phyloP scores from a whole-genome alignment of 2,329 filamentous ascomycete species.

The Tricladium varicosporioides region DNA sequence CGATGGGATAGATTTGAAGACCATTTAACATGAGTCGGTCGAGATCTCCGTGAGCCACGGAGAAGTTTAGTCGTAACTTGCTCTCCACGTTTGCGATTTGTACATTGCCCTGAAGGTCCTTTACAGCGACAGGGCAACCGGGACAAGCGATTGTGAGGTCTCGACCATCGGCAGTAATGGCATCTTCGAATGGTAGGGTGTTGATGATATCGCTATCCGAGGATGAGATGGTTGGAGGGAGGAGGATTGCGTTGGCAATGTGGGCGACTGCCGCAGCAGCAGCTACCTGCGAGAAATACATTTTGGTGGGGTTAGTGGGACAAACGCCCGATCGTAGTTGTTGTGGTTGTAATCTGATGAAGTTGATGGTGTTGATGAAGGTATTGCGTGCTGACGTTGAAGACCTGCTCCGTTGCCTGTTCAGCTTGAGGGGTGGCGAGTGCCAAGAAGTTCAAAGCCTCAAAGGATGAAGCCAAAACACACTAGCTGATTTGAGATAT shows the following conservation, averaged over 20 bases:
- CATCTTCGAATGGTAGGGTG: slow-evolving; percentile 39
- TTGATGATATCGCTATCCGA: slow-evolving; percentile 44
- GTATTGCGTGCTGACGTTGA: slow-evolving; percentile 1
- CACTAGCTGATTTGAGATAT: not conserved
- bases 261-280: slow-evolving; percentile 21
- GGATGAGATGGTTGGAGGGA: slow-evolving; percentile 49
- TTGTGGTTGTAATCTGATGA: slow-evolving; percentile 2
- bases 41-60: slow-evolving; percentile 44
- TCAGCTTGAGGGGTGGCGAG: slow-evolving; percentile 7
- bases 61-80: slow-evolving; percentile 52
- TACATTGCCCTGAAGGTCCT: slow-evolving; percentile 30
- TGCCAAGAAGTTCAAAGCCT: not conserved
- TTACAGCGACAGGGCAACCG: slow-evolving; percentile 46
- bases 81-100: slow-evolving; percentile 26
- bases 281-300: slow-evolving; percentile 25
- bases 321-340: slow-evolving; percentile 1
- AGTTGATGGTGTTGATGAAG: not conserved
- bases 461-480: not conserved
- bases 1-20: slow-evolving; percentile 56
- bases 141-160: slow-evolving; percentile 51
- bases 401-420: slow-evolving; percentile 12
- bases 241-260: slow-evolving; percentile 45
- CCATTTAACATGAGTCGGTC: slow-evolving; percentile 57
- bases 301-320: slow-evolving; percentile 13
- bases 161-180: slow-evolving; percentile 38